Evolutionary conservation across 73 alveolate species (phyloP).

Genomic region (Paramecium bursaria): DNA sequence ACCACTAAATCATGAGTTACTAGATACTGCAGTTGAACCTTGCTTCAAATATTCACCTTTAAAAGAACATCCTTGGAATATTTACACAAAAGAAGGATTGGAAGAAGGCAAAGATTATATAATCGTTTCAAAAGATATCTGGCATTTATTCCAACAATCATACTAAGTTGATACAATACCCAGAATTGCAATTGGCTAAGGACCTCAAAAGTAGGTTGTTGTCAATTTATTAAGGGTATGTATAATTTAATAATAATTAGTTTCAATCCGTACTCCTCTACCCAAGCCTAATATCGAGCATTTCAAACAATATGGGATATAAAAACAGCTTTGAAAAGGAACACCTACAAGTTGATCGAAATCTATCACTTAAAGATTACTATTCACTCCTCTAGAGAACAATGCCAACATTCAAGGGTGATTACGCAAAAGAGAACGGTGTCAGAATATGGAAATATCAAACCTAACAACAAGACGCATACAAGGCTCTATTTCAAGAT

Average conservation of each 20-base stretch:
- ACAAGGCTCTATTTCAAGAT: neutral
- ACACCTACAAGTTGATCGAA: constrained; percentile 52
- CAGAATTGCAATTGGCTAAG: constrained; percentile 10
- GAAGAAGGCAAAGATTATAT: constrained; percentile 26
- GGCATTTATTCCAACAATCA: constrained; percentile 16
- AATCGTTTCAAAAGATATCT: constrained; percentile 28
- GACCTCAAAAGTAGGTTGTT: neutral
- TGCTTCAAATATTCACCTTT: constrained; percentile 25
- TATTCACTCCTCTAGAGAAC: neutral
- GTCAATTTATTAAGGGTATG: constrained; percentile 47
- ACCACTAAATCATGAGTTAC: neutral
- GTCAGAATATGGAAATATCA: constrained; percentile 48
- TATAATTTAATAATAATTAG: neutral
- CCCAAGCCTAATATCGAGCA: neutral
- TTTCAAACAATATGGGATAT: constrained; percentile 5
- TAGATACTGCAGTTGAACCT: neutral
- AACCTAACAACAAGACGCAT: constrained; percentile 17
- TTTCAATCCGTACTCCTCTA: constrained; percentile 22
- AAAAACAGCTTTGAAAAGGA: constrained; percentile 18
- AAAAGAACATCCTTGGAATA: constrained; percentile 57
- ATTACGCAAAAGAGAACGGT: constrained; percentile 37
- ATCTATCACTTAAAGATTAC: constrained; percentile 11
- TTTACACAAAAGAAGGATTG: constrained; percentile 2
- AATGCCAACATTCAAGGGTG: neutral
- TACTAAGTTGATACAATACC: neutral